Evolutionary conservation across 169 alveolate genomes (phyloP).

Genomic region (Plasmodium knowlesi): DNA sequence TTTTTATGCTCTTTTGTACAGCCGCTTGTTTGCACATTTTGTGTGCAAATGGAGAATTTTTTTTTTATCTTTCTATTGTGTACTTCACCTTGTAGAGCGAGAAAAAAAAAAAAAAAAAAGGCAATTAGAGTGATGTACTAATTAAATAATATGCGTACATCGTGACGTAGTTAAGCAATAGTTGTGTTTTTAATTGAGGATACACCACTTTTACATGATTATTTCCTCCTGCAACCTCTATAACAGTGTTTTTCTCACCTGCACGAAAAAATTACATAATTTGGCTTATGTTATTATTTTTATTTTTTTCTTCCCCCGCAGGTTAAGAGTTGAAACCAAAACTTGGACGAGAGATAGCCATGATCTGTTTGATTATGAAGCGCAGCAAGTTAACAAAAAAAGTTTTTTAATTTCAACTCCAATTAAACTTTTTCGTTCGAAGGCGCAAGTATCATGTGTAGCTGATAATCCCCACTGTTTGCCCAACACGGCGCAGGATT

Average conservation of each 20-base stretch:
- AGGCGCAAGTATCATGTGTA: conserved; percentile 72
- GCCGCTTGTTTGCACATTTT: background rate
- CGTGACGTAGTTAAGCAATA: background rate
- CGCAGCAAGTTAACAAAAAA: conserved; percentile 87
- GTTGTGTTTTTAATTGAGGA: background rate
- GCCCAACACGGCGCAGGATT: conserved; percentile 67
- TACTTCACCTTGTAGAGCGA: background rate
- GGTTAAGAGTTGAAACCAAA: conserved; percentile 87
- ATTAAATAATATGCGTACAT: background rate
- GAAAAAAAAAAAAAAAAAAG: conserved; percentile 3
- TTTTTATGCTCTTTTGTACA: background rate
- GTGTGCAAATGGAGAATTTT: background rate
- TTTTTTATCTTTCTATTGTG: background rate
- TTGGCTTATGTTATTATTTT: background rate
- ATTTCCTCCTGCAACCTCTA: background rate
- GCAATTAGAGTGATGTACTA: background rate
- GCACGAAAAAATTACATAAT: background rate
- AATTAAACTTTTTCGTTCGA: conserved; percentile 69
- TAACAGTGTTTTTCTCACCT: background rate
- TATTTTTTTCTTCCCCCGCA: conserved; percentile 57
- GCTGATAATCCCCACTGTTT: conserved; percentile 69
- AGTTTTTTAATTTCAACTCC: conserved; percentile 79
- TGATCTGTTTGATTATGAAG: conserved; percentile 96
- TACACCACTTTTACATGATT: background rate
- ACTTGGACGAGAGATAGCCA: conserved; percentile 97